phyloP scores from a whole-genome alignment of 352 stramenopile genomes.

The Albugo laibachii region DNA sequence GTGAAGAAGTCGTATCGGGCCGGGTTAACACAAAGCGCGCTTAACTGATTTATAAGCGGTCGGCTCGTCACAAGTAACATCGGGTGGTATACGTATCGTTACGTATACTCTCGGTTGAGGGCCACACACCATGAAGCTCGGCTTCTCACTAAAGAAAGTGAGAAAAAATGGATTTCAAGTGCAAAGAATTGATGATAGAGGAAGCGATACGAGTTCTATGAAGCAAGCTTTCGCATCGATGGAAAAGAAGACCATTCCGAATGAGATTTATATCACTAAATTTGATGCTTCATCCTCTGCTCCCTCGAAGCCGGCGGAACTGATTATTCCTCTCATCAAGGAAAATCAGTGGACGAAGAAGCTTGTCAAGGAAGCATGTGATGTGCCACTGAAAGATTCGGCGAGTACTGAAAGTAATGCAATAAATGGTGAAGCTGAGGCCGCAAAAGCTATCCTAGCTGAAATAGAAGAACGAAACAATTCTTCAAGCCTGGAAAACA shows the following conservation, averaged over 20 bases:
- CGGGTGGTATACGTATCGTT: no score
- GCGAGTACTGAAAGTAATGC: no score
- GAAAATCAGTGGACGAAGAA: slow-evolving; percentile 25
- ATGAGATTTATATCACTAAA: slow-evolving; percentile 56
- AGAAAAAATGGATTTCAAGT: background rate
- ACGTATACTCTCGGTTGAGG: no score
- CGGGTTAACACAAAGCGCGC: no score
- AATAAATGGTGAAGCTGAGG: background rate
- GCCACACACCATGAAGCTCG: background rate
- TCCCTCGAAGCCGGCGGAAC: slow-evolving; percentile 10
- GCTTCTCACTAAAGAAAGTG: background rate
- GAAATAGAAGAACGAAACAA: no score
- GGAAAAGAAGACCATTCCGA: slow-evolving; percentile 2
- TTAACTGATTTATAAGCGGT: no score
- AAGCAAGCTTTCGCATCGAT: background rate
- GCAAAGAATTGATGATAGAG: background rate
- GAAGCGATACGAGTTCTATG: background rate
- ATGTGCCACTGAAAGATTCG: background rate
- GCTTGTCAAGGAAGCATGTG: background rate
- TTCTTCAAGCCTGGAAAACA: no score
- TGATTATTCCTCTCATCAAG: slow-evolving; percentile 56
- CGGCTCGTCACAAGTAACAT: no score
- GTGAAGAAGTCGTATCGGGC: no score
- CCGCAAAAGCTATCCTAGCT: slow-evolving; percentile 3
- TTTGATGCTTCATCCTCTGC: slow-evolving; percentile 29